phyloP scores from a whole-genome alignment of 495 filamentous ascomycete species.

The Aspergillus wentii region DNA sequence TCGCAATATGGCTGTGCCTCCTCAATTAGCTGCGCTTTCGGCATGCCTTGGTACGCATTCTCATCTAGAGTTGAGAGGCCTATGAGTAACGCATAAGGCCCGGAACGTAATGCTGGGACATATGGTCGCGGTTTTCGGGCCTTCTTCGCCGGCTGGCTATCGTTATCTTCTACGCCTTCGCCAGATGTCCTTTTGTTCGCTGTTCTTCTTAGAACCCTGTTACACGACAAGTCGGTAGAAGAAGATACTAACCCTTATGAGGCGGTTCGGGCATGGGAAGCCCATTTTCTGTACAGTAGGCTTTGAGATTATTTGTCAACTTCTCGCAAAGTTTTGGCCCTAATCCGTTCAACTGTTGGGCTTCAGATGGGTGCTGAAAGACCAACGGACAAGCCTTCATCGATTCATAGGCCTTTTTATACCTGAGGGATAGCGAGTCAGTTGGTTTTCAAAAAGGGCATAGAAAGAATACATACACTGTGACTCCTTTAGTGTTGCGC shows the following conservation, averaged over 20 bases:
- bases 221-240: too few relatives aligned
- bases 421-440: constrained; percentile 34
- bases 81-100: constrained; percentile 68
- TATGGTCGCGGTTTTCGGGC: constrained; percentile 62
- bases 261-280: constrained; percentile 63
- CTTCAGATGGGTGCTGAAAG: constrained; percentile 71
- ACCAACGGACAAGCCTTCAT: constrained; percentile 72
- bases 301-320: constrained; percentile 62
- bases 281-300: constrained; percentile 63
- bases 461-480: constrained; percentile 36
- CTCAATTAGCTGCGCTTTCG: constrained; percentile 65
- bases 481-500: constrained; percentile 64
- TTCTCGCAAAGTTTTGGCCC: constrained; percentile 66
- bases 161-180: constrained; percentile 27
- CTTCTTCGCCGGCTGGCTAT: constrained; percentile 61
- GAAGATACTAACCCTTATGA: constrained; percentile 25
- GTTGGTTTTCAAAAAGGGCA: neutral
- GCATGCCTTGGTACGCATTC: constrained; percentile 50
- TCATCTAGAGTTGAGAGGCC: constrained; percentile 60
- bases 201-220: constrained; percentile 6
- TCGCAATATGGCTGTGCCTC: constrained; percentile 70
- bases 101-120: constrained; percentile 66
- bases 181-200: constrained; percentile 41
- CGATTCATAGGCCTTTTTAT: constrained; percentile 77
- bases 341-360: constrained; percentile 66